Evolutionary conservation across 140 eudicot genomes (phyloP).

Genomic region (Flaveria floridana): DNA sequence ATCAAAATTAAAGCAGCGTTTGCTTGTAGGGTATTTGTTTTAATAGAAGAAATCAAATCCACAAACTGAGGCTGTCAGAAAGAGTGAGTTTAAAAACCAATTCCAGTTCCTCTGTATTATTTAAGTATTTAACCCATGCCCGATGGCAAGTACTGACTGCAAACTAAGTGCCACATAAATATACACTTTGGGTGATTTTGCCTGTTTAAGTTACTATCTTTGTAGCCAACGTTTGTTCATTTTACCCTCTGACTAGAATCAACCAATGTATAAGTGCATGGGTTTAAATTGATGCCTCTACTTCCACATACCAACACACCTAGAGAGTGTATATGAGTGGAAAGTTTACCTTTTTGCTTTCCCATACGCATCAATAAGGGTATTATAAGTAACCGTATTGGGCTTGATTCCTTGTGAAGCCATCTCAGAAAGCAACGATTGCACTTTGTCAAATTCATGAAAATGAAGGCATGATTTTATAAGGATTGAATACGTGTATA

Average conservation of each 20-base stretch:
- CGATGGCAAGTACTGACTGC: neutral
- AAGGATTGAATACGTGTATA: slow-evolving; percentile 82
- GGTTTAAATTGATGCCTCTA: neutral
- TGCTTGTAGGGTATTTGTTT: neutral
- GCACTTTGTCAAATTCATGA: slow-evolving; percentile 64
- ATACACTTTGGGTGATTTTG: neutral
- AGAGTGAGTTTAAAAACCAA: neutral
- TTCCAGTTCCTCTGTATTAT: neutral
- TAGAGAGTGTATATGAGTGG: neutral
- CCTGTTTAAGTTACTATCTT: too few relatives aligned
- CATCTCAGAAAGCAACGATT: slow-evolving; percentile 73
- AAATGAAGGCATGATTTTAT: slow-evolving; percentile 83
- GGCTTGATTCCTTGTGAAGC: slow-evolving; percentile 69
- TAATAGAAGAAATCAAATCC: neutral
- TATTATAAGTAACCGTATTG: slow-evolving; percentile 83
- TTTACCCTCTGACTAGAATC: neutral
- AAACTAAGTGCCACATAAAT: neutral
- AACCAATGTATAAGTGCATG: neutral
- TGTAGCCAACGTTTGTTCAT: neutral
- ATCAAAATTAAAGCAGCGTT: neutral
- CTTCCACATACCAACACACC: slow-evolving; percentile 7
- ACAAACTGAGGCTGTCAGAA: neutral
- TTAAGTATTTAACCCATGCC: neutral
- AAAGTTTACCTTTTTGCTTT: slow-evolving; percentile 67
- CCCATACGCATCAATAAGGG: slow-evolving; percentile 90